Conservation (phyloP, 2,329 filamentous ascomycete genomes). For the Zymoseptoria brevis region DNA sequence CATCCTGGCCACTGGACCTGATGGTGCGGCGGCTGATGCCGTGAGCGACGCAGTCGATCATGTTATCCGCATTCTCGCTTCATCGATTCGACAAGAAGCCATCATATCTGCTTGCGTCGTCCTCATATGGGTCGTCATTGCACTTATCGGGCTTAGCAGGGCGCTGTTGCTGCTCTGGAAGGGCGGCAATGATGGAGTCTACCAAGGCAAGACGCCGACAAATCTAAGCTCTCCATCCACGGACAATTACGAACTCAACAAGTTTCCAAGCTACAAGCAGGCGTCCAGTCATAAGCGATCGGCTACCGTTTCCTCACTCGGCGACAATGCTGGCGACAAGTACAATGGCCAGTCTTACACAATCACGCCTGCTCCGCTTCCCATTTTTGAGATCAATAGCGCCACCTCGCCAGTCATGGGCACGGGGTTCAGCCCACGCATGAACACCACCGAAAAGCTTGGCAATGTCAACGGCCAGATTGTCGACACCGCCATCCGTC, state of each 20-base stretch:
- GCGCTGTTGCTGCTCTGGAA: slow-evolving; percentile 54
- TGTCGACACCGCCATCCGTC: slow-evolving; percentile 35
- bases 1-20: slow-evolving; percentile 67
- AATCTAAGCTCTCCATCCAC: slow-evolving; percentile 4
- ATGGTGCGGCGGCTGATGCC: slow-evolving; percentile 66
- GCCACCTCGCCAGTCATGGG: slow-evolving; percentile 25
- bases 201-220: slow-evolving; percentile 8
- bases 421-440: slow-evolving; percentile 20
- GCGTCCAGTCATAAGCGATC: slow-evolving; percentile 15
- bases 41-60: slow-evolving; percentile 67
- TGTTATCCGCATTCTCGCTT: slow-evolving; percentile 59
- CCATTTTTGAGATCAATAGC: slow-evolving; percentile 32
- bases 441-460: slow-evolving; percentile 32
- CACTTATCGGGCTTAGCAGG: slow-evolving; percentile 64
- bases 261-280: slow-evolving; percentile 34
- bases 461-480: slow-evolving; percentile 36
- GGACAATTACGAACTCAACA: slow-evolving; percentile 14
- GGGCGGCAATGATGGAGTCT: slow-evolving; percentile 32
- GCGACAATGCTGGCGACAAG: slow-evolving; percentile 38
- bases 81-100: slow-evolving; percentile 64
- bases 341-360: slow-evolving; percentile 39
- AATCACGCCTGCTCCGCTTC: slow-evolving; percentile 37
- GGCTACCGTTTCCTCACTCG: slow-evolving; percentile 18
- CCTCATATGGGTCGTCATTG: slow-evolving; percentile 67
- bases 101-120: slow-evolving; percentile 70